These are phyloP conservation scores for Lentinus polychrous DNA, from an alignment of 1,284 basidiomycete genomes.

Conservation along the genomic window DNA sequence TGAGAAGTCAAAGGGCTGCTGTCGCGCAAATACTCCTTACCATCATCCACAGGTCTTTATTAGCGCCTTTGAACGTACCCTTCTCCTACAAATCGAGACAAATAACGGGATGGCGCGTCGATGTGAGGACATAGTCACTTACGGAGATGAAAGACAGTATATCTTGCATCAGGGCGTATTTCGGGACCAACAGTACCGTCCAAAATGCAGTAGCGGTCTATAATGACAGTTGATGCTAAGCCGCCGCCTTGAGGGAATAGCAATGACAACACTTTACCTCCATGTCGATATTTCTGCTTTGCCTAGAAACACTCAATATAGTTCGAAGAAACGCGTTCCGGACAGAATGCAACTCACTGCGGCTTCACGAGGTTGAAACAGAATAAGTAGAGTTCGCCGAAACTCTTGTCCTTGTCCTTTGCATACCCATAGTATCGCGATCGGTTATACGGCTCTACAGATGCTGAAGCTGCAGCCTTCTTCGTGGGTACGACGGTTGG, in stretches of 20 bases:
- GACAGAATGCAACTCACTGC: slow-evolving; percentile 28
- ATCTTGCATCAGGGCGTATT: slow-evolving; percentile 56
- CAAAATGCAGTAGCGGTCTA: slow-evolving; percentile 69
- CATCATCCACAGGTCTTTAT: slow-evolving; percentile 82
- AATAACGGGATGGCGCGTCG: not conserved
- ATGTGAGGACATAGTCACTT: slow-evolving; percentile 4
- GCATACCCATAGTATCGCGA: slow-evolving; percentile 44
- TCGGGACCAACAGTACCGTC: slow-evolving; percentile 59
- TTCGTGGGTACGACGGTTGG: slow-evolving; percentile 24
- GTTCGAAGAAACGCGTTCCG: not conserved
- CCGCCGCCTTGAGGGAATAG: not conserved
- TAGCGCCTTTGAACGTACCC: slow-evolving; percentile 62
- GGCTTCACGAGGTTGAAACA: slow-evolving; percentile 67
- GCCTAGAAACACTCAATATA: slow-evolving; percentile 29
- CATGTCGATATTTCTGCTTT: slow-evolving; percentile 70
- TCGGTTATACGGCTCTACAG: slow-evolving; percentile 44
- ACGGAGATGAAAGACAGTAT: slow-evolving; percentile 61
- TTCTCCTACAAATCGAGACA: slow-evolving; percentile 38
- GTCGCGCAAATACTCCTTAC: slow-evolving; percentile 30
- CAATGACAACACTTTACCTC: slow-evolving; percentile 40
- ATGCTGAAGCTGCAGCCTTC: slow-evolving; percentile 24
- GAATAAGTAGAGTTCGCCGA: slow-evolving; percentile 58
- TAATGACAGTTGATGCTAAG: not conserved
- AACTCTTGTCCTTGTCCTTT: slow-evolving; percentile 42
- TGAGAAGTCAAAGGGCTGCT: not conserved